Evolutionary conservation across 2,329 filamentous ascomycete genomes (phyloP), one percentile per base, ranked within the genome.

Genomic region (Fusarium beomiforme): DNA sequence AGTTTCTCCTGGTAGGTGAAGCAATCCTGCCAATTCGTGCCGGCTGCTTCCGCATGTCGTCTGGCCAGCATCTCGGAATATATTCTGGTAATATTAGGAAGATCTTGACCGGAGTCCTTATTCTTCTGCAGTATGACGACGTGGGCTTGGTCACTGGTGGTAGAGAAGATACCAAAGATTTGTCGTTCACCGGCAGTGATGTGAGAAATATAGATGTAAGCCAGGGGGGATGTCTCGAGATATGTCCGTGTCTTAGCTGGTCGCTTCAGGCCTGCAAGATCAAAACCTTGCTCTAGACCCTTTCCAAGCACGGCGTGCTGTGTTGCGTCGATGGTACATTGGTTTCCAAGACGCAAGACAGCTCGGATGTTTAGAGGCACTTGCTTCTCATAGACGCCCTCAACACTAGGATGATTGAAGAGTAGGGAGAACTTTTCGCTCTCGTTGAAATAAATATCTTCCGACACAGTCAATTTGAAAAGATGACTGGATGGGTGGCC

Each of bases 311-410:
- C 95, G 74, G 95, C 97, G 66, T 92, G 89, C 75, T 98, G 95
- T 59, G 86, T 91, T 76, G 97, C 93, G 76, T 99, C 96, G 72
- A 99, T 97, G 4, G 94, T 97, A 79, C 96, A 99, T 33, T 93
- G 85, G 76, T 93, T 98, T 43, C 96, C 97, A 2, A 99, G 85
- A 73, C 96, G 93, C 13, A 99, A 87, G 34, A 99, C 88, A 7
- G 95, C 96, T 42, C 95, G 89, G 50, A 97, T 88, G 70, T 93
- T 93, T 9, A 98, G 85, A 2, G 97, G 94, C 3, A 99, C 87
- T 72, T 97, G 92, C 76, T 92, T 95, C 83, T 99, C 97, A 77
- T 99, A 99, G 17, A 99, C 94, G 33, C 97, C 97, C 81, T 99
- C 96, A 3, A 99, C 93, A 79, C 94, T 97, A 0, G 94, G 90